Evolutionary conservation across 2,329 filamentous ascomycete genomes (phyloP).

Genomic region (Aspergillus carbonarius): DNA sequence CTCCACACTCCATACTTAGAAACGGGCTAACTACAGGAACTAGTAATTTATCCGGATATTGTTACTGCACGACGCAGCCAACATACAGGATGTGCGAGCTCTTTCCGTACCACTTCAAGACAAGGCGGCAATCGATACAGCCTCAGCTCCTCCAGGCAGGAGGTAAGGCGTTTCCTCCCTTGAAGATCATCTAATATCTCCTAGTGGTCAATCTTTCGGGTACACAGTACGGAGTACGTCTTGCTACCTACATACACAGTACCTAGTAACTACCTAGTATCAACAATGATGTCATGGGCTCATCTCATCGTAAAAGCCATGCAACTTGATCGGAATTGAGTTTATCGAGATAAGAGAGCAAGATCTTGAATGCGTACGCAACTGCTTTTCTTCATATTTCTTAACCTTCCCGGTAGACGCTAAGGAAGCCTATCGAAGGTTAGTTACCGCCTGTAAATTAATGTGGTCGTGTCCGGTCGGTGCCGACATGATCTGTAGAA

Average conservation of each 20-base stretch:
- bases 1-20: conserved; percentile 23
- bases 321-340: neutral
- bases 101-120: neutral
- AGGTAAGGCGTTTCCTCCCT: neutral
- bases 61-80: neutral
- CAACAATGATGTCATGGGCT: neutral
- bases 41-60: neutral
- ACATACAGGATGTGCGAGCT: neutral
- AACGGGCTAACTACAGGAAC: conserved; percentile 8
- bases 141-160: neutral
- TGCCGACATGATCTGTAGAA: neutral
- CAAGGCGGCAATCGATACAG: neutral
- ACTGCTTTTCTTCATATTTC: neutral
- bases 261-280: neutral
- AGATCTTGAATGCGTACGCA: neutral
- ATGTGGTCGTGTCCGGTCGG: neutral
- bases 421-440: neutral
- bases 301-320: neutral
- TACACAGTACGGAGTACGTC: neutral
- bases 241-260: too few relatives aligned
- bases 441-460: neutral
- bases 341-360: neutral
- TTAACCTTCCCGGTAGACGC: neutral
- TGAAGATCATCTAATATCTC: neutral
- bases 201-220: neutral